These are phyloP conservation scores for Sisymbrium altissimum DNA, from an alignment of 345 rosid genomes.

Conservation along the genomic window DNA sequence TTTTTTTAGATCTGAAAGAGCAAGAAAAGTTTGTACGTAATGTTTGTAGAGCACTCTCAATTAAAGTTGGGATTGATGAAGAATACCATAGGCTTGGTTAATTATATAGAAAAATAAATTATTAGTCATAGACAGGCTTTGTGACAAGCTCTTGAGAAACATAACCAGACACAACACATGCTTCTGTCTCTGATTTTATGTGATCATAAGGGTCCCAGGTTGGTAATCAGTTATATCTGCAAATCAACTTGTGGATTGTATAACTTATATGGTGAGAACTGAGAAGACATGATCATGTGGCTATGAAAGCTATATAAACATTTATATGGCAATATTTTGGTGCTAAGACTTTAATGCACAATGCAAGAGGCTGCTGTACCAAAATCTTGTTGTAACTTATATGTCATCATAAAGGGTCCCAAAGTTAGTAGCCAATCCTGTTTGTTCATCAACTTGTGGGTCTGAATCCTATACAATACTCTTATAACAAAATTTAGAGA, in stretches of 20 bases:
- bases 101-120: constrained; percentile 2
- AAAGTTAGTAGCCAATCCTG: neutral
- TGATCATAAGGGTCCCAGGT: neutral
- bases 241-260: neutral
- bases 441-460: neutral
- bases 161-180: constrained; percentile 6
- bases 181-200: neutral
- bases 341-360: neutral
- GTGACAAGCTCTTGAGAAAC: neutral
- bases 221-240: neutral
- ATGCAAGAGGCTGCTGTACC: neutral
- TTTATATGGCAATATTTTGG: neutral
- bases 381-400: neutral
- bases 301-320: neutral
- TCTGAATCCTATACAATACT: too few species aligned
- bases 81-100: neutral
- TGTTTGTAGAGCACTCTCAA: neutral
- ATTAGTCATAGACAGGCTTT: neutral
- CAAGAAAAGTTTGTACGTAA: neutral
- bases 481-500: too few species aligned
- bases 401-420: neutral
- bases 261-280: neutral
- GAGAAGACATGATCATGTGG: neutral
- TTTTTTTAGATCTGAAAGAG: neutral
- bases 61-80: neutral